Conservation (phyloP, 495 filamentous ascomycete species). For the Neurospora sp. region DNA sequence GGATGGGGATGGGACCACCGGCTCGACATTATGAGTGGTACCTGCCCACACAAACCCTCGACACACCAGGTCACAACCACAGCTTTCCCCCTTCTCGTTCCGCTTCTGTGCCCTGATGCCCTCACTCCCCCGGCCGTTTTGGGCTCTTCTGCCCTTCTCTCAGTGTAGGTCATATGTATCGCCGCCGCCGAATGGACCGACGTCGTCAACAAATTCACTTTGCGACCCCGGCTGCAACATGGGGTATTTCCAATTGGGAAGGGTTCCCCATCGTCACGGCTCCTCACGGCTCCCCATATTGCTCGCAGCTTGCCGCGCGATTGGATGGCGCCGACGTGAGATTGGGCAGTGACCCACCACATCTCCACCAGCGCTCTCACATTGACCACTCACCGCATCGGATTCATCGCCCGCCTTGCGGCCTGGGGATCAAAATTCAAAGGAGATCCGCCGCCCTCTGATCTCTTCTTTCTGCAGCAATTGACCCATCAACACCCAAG, state of each 20-base stretch:
- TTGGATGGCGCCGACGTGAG: not conserved
- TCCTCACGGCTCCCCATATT: not conserved
- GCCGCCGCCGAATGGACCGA: not conserved
- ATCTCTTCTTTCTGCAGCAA: not conserved
- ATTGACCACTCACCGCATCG: not conserved
- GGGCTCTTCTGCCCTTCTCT: not conserved
- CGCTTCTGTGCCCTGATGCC: not conserved
- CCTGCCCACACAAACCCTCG: not conserved
- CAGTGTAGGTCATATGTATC: not conserved
- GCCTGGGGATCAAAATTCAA: not conserved
- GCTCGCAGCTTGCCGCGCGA: not conserved
- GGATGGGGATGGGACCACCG: not conserved
- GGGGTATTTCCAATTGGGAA: not conserved
- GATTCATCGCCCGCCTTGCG: not conserved
- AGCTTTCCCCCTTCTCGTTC: not conserved
- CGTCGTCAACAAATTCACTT: not conserved
- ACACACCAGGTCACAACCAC: not conserved
- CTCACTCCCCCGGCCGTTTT: not conserved
- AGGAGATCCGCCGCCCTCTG: not conserved
- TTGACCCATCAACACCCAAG: not conserved
- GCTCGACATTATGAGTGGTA: not conserved
- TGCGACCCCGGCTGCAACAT: not conserved
- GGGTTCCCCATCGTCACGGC: not conserved
- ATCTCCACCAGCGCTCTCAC: not conserved
- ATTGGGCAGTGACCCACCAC: not conserved